These are phyloP conservation scores for Zarea fungicola DNA, from an alignment of 2,329 filamentous ascomycete species.

Conservation along the genomic window DNA sequence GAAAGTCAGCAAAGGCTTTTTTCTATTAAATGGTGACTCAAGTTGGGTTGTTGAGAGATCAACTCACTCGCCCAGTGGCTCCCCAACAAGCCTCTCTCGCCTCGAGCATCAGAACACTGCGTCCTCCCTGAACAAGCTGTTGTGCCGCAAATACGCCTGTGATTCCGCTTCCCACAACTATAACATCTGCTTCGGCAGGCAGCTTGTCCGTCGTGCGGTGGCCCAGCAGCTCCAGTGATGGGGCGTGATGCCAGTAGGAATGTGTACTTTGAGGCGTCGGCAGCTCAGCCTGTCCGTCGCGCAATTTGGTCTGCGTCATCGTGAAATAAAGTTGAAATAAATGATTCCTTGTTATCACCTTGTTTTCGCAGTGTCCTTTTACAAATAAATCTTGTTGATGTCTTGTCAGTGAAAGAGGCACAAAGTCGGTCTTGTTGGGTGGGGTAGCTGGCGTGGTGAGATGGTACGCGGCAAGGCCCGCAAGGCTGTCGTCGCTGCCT, in stretches of 20 bases:
- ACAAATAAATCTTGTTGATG: background rate
- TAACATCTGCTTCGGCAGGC: constrained; percentile 58
- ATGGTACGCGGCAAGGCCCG: no score
- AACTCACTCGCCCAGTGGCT: constrained; percentile 70
- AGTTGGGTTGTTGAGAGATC: background rate
- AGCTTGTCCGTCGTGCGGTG: constrained; percentile 62
- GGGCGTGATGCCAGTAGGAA: constrained; percentile 71
- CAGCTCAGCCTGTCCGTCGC: constrained; percentile 44
- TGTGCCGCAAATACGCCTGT: constrained; percentile 68
- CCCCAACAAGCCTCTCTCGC: constrained; percentile 77
- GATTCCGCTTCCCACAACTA: constrained; percentile 71
- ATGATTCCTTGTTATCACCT: no score
- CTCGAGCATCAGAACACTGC: constrained; percentile 66
- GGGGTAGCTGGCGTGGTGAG: no score
- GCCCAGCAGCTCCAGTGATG: constrained; percentile 58
- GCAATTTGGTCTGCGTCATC: constrained; percentile 29
- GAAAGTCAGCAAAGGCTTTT: background rate
- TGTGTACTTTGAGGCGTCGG: constrained; percentile 55
- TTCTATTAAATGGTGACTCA: background rate
- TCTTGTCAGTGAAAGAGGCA: no score
- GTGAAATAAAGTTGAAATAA: background rate
- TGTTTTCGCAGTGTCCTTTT: no score
- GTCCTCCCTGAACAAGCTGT: constrained; percentile 48
- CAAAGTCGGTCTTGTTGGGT: no score
- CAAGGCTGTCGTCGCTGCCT: no score